Conservation (phyloP, 805 yeast species). For the Scheffersomyces lignosus region DNA sequence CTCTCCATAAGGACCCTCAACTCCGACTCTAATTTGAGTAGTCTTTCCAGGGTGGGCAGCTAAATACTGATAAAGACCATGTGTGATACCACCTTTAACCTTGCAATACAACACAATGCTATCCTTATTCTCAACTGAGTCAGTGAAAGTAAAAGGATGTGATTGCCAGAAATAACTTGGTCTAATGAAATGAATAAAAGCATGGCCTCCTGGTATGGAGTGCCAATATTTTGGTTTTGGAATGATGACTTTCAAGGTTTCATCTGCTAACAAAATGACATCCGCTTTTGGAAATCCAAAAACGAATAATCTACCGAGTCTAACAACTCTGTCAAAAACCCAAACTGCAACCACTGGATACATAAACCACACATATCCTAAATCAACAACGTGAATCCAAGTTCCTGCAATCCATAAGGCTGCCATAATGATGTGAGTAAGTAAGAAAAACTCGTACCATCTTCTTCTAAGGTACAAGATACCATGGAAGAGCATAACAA, state of each 20-base stretch:
- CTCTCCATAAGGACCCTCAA: slow-evolving; percentile 75
- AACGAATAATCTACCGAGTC: slow-evolving; percentile 25
- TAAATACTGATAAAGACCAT: slow-evolving; percentile 27
- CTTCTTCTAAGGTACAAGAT: slow-evolving; percentile 44
- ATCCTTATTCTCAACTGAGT: slow-evolving; percentile 10
- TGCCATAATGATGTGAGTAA: slow-evolving; percentile 59
- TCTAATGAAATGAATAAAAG: slow-evolving; percentile 36
- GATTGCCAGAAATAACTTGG: slow-evolving; percentile 42
- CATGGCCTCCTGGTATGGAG: slow-evolving; percentile 41
- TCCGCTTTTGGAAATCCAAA: slow-evolving; percentile 38
- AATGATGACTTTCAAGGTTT: slow-evolving; percentile 35
- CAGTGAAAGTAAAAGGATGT: slow-evolving; percentile 42
- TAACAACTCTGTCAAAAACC: slow-evolving; percentile 33
- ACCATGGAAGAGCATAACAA: slow-evolving; percentile 46
- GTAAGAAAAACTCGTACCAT: slow-evolving; percentile 54
- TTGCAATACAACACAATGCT: slow-evolving; percentile 32
- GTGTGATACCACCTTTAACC: slow-evolving; percentile 39
- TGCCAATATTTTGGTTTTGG: slow-evolving; percentile 40
- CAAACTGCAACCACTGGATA: slow-evolving; percentile 37
- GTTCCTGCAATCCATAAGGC: slow-evolving; percentile 47
- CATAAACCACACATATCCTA: slow-evolving; percentile 30
- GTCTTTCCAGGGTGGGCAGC: slow-evolving; percentile 26
- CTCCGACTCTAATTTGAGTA: slow-evolving; percentile 27
- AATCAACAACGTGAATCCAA: slow-evolving; percentile 43
- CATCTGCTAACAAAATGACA: slow-evolving; percentile 31